Conservation (phyloP, 768 basidiomycete species). For the Naganishia randhawae region DNA sequence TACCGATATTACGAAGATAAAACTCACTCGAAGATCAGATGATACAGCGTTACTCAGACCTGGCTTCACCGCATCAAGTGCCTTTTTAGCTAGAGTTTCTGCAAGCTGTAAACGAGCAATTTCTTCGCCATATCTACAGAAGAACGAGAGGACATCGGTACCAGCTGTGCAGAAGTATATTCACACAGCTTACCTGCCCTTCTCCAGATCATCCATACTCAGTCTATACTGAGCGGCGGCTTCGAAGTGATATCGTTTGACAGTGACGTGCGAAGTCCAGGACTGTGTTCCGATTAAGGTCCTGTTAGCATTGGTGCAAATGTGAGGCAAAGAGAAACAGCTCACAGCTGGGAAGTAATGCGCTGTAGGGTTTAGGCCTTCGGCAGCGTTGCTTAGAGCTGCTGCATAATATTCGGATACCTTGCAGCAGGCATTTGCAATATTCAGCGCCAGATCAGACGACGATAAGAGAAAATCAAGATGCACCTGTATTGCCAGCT, state of each 20-base stretch:
- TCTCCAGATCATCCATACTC: constrained; percentile 76
- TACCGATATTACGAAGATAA: not conserved
- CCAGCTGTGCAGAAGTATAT: not conserved
- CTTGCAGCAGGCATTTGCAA: constrained; percentile 18
- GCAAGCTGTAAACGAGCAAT: constrained; percentile 73
- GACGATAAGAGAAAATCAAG: constrained; percentile 49
- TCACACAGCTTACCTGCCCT: constrained; percentile 54
- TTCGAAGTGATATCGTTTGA: constrained; percentile 77
- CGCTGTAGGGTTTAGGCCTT: constrained; percentile 40
- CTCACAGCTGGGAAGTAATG: constrained; percentile 48
- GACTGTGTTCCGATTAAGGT: constrained; percentile 54
- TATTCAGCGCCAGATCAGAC: constrained; percentile 51
- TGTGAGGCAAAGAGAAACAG: not conserved
- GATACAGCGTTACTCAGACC: constrained; percentile 63
- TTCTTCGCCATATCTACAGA: constrained; percentile 75
- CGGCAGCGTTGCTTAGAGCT: constrained; percentile 50
- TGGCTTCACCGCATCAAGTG: constrained; percentile 64
- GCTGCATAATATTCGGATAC: constrained; percentile 64
- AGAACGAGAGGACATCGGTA: constrained; percentile 23
- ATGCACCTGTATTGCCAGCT: constrained; percentile 68
- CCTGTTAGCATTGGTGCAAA: not conserved
- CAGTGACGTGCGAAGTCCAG: constrained; percentile 75
- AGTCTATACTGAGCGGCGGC: constrained; percentile 86
- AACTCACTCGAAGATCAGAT: constrained; percentile 71
- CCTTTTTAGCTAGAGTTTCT: constrained; percentile 64